Base-by-base conservation (phyloP, 2,329 filamentous ascomycete species). In the Cladosporium sp. region DNA sequence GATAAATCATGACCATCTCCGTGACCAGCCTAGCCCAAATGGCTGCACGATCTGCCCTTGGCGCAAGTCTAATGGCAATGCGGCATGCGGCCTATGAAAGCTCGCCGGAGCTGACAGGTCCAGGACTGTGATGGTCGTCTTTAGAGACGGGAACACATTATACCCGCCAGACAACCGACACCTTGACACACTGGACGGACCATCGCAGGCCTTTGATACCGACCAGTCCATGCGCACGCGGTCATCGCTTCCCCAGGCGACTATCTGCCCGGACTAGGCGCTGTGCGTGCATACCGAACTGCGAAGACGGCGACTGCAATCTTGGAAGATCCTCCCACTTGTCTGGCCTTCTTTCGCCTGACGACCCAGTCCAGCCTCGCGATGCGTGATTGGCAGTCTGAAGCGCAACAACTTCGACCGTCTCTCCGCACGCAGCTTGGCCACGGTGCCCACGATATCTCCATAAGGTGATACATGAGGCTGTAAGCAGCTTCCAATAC, bases 401-500 rank as follows among this genome's bases (percentile, higher is more conserved):
- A 56, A 19, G 65, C 64, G 58, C 66, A 68, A 62, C 64, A 64
- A 53, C 48, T 62, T 56, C 63, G 66, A 57, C 60, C 62, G 53
- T 62, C 65, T 56, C 59, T 60, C 51, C 67, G 64, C 61, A 66
- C 60, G 50, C 66, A 67, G 49, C 61, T 68, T 56, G 66, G 66
- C 44, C 66, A 68, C 66, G 66, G 66, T 59, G 67, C 67, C 47
- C 60, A 65, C 62, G 67, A 69, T 61, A 69, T 69, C 60, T 68
- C 65, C 36, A 69, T 69, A 49, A 59, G 67, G 63, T 69, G 66
- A 69, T 62, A 64, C 35, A 25, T 22, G 3, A 39, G 15, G 13
- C 24, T 53, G 12, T 28, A 24, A 22, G 20, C 22, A 44, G 40
- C 20, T 15, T 25, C n/a, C 22, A 3, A 45, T 25, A 25, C 24